Base-by-base conservation (phyloP, 495 filamentous ascomycete genomes). In the Parachaetomium inaequale region DNA sequence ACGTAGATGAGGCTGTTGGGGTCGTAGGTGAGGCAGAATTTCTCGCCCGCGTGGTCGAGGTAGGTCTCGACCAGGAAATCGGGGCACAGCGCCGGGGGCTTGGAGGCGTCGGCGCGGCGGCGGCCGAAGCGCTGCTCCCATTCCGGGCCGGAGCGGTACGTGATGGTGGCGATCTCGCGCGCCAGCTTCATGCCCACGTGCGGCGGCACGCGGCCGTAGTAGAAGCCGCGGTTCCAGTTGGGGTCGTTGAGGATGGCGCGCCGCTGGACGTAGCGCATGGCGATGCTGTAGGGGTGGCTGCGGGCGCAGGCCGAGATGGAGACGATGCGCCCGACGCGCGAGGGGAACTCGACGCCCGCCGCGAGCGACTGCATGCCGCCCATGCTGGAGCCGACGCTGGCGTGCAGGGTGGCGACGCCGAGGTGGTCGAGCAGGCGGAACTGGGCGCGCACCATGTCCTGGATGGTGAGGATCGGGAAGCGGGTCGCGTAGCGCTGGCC, bases 11-110 rank as follows among this genome's bases (percentile, higher is more conserved):
- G 81, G 71, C 92, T 96, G 77, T 99, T 99, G 21, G 94, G 85
- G 68, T 99, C 94, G 72, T 97, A 98, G 61, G 94, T 92, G n/a
- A 99, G 81, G 73, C 92, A 97, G 75, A 95, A 99, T 73, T 99
- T 99, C 79, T 99, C 94, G 46, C 94, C 94, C 2, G 94, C 95
- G 69, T 99, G 94, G 74, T 99, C 94, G 32, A 99, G 84, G 70
- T 99, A 99, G 0, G 94, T 99, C 71, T 99, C 94, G 63, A 99
- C 96, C 26, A 98, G 81, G 74, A 98, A 99, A 72, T 99, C 94
- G 0, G 94, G 92, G 66, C 94, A 99, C 17, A 99, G 79, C 0
- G 94, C 94, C 4, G 94, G 94, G 19, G 89, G 92, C 47, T 88
- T 88, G 63, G 84, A 85, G 4, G 89, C 84, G 71, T 99, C 94